Evolutionary conservation across 208 protist genomes (phyloP), one percentile per base, ranked within the genome.

Genomic region (Zelonia costaricensis): DNA sequence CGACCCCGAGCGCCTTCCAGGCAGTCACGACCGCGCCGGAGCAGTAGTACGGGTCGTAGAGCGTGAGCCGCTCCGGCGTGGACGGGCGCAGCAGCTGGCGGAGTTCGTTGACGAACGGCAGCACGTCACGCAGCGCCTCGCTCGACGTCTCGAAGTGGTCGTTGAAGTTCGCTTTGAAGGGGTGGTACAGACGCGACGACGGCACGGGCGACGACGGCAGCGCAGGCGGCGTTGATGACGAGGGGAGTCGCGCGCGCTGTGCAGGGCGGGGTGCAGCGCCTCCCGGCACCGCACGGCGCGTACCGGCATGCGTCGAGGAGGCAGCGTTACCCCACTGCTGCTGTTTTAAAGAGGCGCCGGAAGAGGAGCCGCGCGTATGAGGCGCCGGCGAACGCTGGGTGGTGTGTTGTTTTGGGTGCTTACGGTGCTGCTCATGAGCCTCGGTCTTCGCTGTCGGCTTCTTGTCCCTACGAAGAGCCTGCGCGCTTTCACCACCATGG

Each of bases 1-100:
- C 23, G 27, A 96, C 66, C 2, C 86, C 90, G 5, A 95, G 77
- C 16, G 6, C 53, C 6, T 35, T 35, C 67, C 91, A 86, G 27
- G 72, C 68, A 8, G 27, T 6, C 22, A 74, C 63, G 4, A 95
- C 77, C 16, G 66, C 53, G 31, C 90, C 90, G 42, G 72, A 56
- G 80, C 90, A 95, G 76, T 86, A 97, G 60, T 95, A 96, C 6
- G 90, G 92, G 70, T 94, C 88, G 74, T 94, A 94, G 7, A 95
- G 59, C 18, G 78, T 80, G 27, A 97, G 76, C 23, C 33, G 35
- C 44, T 86, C 76, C 4, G 74, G 74, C 1, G 72, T 64, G 5
- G 66, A 80, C 15, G 77, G 82, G 1, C 85, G 72, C 47, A 74
- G 55, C n/a, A 86, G 75, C 38, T 74, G 73, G n/a, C 78, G 75